Evolutionary conservation across 257 asterid species (phyloP), one percentile per base, ranked within the genome.

Genomic region (Przewalskia tangutica): DNA sequence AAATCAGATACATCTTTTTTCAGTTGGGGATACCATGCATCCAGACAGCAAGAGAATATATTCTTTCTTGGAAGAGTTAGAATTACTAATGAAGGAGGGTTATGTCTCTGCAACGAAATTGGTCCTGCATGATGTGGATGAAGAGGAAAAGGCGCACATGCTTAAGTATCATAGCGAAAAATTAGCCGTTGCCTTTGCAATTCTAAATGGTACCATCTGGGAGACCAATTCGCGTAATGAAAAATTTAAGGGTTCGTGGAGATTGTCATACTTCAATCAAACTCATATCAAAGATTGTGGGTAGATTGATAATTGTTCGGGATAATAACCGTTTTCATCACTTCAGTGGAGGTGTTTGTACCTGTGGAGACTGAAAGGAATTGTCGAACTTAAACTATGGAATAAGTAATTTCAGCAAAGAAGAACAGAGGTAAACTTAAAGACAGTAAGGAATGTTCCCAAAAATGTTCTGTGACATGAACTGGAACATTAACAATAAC

Each of bases 261-360:
- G 97, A 96, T 54, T 96, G 99, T 79, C 99, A 96, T 84, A 88
- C 88, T 40, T 98, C 93, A 44, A 87, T 93, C 88, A 95, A 92
- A 82, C 91, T 89, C 84, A 87, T 94, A 20, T 91, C 99, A 12
- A 96, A 89, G 88, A 90, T 96, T 82, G 93, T 83, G 32, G 97
- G 93, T 78, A 94, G 97, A 77, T 77, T 88, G 89, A 94, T 94
- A 75, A 89, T 95, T 68, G 76, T 95, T 77, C 91, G 99, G 62
- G 99, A 95, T 84, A 93, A 92, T 68, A 93, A 95, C 85, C 95
- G 99, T 51, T 95, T 95, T 90, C 98, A 95, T 84, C 98, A 95
- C 86, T 94, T 95, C 81, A 88, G 85, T 76, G 92, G 82, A 42
- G 99, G 98, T 36, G 82, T 73, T n/a, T 95, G 99, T 81, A 91